Base-by-base conservation (phyloP, 768 basidiomycete species). In the Pulveroboletus ravenelii region DNA sequence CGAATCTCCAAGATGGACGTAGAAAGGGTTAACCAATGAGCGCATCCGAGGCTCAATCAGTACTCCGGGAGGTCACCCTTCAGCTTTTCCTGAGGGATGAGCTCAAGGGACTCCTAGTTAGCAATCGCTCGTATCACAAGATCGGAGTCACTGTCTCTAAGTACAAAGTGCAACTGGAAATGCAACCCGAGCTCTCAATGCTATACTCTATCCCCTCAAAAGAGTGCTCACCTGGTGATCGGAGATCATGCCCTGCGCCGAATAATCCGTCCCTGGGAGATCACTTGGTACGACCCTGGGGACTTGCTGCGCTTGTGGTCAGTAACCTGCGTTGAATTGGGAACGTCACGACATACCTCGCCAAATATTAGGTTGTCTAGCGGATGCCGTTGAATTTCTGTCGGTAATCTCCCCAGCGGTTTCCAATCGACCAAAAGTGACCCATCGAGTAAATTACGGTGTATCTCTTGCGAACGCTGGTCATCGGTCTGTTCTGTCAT, bases 11-110 rank as follows among this genome's bases (percentile, higher is more conserved):
- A n/a, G n/a, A n/a, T n/a, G n/a, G 42, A 40, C 0, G 49, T 54
- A 8, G 41, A 12, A 2, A 68, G 41, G n/a, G 64, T 54, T 14
- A 68, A 41, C 68, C 68, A 70, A 45, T 68, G 68, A 27, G 35
- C 54, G 9, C 60, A 53, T 2, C 49, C 56, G n/a, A n/a, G n/a
- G n/a, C 2, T 52, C 20, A 1, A 67, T 40, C 4, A 68, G 41
- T 0, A 49, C 37, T 9, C 38, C 0, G 66, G 66, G 10, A 69
- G 23, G 39, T 70, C 69, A 0, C 36, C 38, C 4, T 13, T 14
- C n/a, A 68, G 41, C 18, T 27, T 52, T 4, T 53, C 41, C 0
- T 18, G 61, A 5, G 65, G 57, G 35, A 67, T 57, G n/a, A n/a
- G n/a, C n/a, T n/a, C n/a, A n/a, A n/a, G n/a, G n/a, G n/a, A n/a